phyloP scores from a whole-genome alignment of 495 filamentous ascomycete genomes.

The Xylaria venustula region DNA sequence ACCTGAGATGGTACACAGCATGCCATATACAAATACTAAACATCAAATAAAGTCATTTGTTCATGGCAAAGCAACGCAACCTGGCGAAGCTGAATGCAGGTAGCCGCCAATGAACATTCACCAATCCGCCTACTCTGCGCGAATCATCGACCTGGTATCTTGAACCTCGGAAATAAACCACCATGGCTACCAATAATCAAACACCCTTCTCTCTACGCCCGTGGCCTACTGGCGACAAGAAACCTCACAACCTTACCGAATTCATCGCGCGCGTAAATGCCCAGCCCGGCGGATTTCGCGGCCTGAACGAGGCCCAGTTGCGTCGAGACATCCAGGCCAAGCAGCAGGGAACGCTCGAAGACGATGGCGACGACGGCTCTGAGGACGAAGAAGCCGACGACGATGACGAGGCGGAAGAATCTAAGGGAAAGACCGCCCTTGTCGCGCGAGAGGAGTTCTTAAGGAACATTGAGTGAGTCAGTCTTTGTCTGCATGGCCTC shows the following conservation, averaged over 20 bases:
- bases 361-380: slow-evolving; percentile 18
- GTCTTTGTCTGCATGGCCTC: not conserved
- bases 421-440: slow-evolving; percentile 38
- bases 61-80: not conserved
- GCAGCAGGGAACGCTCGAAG: slow-evolving; percentile 30
- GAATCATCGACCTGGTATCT: not conserved
- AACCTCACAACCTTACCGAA: slow-evolving; percentile 61
- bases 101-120: too few relatives aligned
- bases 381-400: slow-evolving; percentile 35
- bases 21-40: not conserved
- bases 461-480: slow-evolving; percentile 47
- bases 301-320: slow-evolving; percentile 61
- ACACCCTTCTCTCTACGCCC: slow-evolving; percentile 65
- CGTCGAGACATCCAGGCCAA: slow-evolving; percentile 57
- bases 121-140: too few relatives aligned
- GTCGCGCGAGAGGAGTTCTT: slow-evolving; percentile 54
- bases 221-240: slow-evolving; percentile 51
- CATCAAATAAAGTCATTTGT: not conserved
- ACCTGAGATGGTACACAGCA: not conserved
- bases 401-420: slow-evolving; percentile 7
- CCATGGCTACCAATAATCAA: slow-evolving; percentile 5
- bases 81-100: not conserved
- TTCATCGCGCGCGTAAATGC: slow-evolving; percentile 73
- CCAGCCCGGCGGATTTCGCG: slow-evolving; percentile 71
- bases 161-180: not conserved